Conservation (phyloP, 495 filamentous ascomycete genomes). For the Trichoderma gamsii region DNA sequence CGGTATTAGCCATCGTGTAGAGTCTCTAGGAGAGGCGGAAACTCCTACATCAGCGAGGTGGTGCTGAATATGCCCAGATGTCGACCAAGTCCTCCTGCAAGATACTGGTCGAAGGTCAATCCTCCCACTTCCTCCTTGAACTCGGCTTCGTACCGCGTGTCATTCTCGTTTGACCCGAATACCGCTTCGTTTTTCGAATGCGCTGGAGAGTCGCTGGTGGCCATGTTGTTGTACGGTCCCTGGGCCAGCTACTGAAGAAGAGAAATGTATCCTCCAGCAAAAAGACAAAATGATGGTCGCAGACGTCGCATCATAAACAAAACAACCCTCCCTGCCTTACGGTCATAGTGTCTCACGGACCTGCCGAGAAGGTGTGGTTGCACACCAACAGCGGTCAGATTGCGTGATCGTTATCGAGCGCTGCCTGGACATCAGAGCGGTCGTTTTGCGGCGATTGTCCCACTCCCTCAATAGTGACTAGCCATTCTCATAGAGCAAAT, state of each 20-base stretch:
- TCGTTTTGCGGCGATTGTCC: not conserved
- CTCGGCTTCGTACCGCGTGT: not conserved
- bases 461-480: not conserved
- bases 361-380: constrained; percentile 7
- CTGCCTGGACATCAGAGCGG: not conserved
- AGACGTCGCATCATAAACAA: not conserved
- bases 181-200: not conserved
- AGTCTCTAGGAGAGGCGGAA: not conserved
- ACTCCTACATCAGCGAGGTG: not conserved
- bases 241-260: not conserved
- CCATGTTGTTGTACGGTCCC: not conserved
- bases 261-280: not conserved
- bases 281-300: not conserved
- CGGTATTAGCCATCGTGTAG: not conserved
- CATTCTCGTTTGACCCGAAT: not conserved
- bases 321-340: not conserved
- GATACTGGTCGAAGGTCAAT: not conserved
- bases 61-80: constrained; percentile 11
- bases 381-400: constrained; percentile 11
- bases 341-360: not conserved
- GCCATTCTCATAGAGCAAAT: too few relatives aligned
- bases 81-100: not conserved
- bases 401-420: not conserved
- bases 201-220: not conserved
- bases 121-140: constrained; percentile 1